Percentiles rank a stretch among this genome's conserved stretches.
These are phyloP conservation scores for Rhizopogon vinicolor DNA, from an alignment of 768 basidiomycete genomes.

Conservation along the genomic window DNA sequence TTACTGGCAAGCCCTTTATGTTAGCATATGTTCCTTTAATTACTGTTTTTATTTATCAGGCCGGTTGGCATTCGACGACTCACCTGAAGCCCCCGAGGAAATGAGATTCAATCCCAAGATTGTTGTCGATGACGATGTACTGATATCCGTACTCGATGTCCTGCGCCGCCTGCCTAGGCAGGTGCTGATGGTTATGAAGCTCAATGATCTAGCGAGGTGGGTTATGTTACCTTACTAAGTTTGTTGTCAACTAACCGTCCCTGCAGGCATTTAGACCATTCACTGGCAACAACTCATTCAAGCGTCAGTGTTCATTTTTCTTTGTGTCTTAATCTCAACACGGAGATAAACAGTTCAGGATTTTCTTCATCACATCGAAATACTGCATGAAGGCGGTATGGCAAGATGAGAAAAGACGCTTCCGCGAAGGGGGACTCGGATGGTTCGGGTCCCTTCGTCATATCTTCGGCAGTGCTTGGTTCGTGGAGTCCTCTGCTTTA, in stretches of 20 bases:
- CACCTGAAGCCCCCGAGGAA: slow-evolving; percentile 56
- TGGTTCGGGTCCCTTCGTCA: slow-evolving; percentile 46
- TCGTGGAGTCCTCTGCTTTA: slow-evolving; percentile 19
- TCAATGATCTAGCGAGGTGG: slow-evolving; percentile 82
- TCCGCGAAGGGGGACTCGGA: slow-evolving; percentile 46
- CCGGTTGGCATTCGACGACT: slow-evolving; percentile 67
- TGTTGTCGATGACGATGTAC: slow-evolving; percentile 79
- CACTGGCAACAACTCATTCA: slow-evolving; percentile 84
- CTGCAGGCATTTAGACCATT: slow-evolving; percentile 71
- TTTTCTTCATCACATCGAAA: slow-evolving; percentile 89
- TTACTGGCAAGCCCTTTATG: slow-evolving; percentile 54
- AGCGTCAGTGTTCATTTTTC: slow-evolving; percentile 37
- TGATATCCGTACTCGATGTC: slow-evolving; percentile 84
- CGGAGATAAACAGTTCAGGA: slow-evolving; percentile 49
- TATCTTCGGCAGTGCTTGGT: slow-evolving; percentile 73
- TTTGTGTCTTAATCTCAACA: neutral
- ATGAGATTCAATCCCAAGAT: slow-evolving; percentile 79
- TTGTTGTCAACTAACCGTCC: neutral
- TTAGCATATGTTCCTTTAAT: neutral
- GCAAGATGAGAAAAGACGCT: slow-evolving; percentile 57
- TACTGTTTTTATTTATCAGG: slow-evolving; percentile 24
- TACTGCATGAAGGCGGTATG: slow-evolving; percentile 82
- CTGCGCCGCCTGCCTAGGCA: slow-evolving; percentile 80
- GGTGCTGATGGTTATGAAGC: slow-evolving; percentile 78
- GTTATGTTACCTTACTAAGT: slow-evolving; percentile 6